A percentile compares a stretch with the other conserved stretches of the same genome.
Conservation (phyloP, 176 grass and related monocot genomes). For the Thalia dealbata region DNA sequence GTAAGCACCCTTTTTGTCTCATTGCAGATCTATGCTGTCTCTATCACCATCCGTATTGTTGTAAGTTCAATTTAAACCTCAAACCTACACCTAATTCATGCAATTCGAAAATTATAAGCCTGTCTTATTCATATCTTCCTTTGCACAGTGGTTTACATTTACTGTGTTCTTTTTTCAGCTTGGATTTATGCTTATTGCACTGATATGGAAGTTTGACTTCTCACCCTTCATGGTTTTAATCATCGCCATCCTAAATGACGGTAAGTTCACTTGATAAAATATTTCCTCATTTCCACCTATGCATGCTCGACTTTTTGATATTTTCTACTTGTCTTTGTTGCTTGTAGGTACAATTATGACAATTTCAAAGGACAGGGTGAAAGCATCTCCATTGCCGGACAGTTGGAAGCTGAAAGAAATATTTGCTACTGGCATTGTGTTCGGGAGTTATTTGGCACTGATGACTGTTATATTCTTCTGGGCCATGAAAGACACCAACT, state of each 20-base stretch:
- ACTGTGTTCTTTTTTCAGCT: conserved; percentile 35
- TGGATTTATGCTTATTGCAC: conserved; percentile 85
- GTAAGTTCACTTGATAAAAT: conserved; percentile 26
- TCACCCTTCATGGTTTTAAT: conserved; percentile 97
- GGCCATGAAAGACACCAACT: conserved; percentile 71
- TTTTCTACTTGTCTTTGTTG: not conserved
- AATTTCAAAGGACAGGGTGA: conserved; percentile 93
- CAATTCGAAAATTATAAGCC: too few relatives aligned
- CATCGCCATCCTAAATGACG: conserved; percentile 92
- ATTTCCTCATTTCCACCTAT: not conserved
- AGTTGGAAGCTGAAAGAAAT: conserved; percentile 97
- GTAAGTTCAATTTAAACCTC: conserved; percentile 33
- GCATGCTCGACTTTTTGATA: not conserved
- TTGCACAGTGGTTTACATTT: not conserved
- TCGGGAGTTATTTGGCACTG: conserved; percentile 76
- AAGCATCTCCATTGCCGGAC: conserved; percentile 76
- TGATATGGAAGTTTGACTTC: conserved; percentile 97
- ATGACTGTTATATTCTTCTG: conserved; percentile 96
- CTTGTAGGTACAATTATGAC: conserved; percentile 90
- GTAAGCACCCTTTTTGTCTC: conserved; percentile 10
- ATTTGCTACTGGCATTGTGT: conserved; percentile 81
- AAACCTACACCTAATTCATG: not conserved
- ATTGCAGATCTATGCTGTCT: conserved; percentile 84
- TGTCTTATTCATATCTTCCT: too few relatives aligned
- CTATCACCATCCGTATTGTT: conserved; percentile 97